Evolutionary conservation across 768 basidiomycete species (phyloP).

Genomic region (Gloeostereum incarnatum): DNA sequence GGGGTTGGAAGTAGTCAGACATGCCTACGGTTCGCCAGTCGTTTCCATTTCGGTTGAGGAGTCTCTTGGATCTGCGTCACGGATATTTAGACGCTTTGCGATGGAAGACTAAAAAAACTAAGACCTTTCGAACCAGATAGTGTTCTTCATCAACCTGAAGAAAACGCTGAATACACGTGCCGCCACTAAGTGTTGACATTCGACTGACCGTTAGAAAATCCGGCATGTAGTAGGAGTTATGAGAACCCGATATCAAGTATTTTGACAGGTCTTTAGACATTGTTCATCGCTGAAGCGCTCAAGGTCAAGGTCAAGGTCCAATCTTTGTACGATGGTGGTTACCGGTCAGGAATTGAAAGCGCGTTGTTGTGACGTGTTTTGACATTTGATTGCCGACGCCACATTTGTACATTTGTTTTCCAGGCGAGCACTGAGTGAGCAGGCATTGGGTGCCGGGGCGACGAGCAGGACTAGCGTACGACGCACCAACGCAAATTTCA

Average conservation of each 20-base stretch:
- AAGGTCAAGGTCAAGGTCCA: too few species aligned
- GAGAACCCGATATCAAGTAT: conserved; percentile 13
- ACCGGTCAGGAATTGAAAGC: too few species aligned
- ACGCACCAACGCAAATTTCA: too few species aligned
- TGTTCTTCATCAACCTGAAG: conserved; percentile 58
- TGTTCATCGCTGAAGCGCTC: too few species aligned
- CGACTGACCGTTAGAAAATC: conserved; percentile 53
- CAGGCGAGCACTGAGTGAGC: too few species aligned
- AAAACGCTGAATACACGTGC: neutral
- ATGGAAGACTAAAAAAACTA: conserved; percentile 1
- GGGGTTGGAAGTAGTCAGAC: conserved; percentile 15
- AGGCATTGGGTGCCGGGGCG: too few species aligned
- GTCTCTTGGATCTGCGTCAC: conserved; percentile 58
- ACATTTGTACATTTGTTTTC: too few species aligned
- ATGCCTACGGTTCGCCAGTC: conserved; percentile 59
- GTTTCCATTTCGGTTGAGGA: conserved; percentile 80
- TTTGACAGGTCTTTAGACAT: neutral
- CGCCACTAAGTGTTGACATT: neutral
- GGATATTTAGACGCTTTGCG: neutral
- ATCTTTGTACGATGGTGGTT: too few species aligned
- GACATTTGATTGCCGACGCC: too few species aligned
- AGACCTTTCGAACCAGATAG: conserved; percentile 70
- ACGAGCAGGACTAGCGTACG: too few species aligned
- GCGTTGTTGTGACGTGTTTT: too few species aligned
- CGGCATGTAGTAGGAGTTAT: conserved; percentile 60